These are phyloP conservation scores for Geotrichum macrosporum DNA, from an alignment of 1,139 yeast species.

Conservation along the genomic window DNA sequence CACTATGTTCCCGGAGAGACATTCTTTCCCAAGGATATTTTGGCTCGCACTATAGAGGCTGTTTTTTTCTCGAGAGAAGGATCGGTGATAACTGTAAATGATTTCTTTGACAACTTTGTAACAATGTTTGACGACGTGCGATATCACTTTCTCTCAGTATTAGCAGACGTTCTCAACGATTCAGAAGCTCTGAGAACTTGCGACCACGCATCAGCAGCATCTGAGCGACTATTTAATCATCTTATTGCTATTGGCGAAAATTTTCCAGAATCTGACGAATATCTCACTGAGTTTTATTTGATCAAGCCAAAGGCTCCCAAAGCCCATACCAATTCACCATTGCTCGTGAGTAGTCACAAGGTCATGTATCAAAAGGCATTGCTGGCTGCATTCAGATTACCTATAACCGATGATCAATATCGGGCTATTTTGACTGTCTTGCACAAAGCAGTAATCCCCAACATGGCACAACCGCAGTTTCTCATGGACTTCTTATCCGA, in stretches of 20 bases:
- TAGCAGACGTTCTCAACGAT: constrained; percentile 20
- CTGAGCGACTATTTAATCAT: constrained; percentile 20
- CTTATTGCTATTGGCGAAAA: constrained; percentile 21
- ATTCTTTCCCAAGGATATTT: constrained; percentile 61
- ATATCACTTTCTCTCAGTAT: constrained; percentile 27
- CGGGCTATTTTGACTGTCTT: constrained; percentile 63
- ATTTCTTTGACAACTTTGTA: constrained; percentile 56
- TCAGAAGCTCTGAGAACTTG: constrained; percentile 9
- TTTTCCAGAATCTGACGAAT: constrained; percentile 32
- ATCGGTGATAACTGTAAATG: constrained; percentile 49
- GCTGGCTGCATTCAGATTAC: constrained; percentile 52
- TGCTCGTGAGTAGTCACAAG: constrained; percentile 55
- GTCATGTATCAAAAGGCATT: constrained; percentile 67
- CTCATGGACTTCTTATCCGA: constrained; percentile 93
- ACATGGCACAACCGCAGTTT: constrained; percentile 70
- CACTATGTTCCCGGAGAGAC: constrained; percentile 50
- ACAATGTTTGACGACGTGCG: constrained; percentile 40
- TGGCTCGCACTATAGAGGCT: constrained; percentile 52
- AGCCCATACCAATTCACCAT: constrained; percentile 49
- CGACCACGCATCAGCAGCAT: constrained; percentile 19
- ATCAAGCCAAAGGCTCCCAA: constrained; percentile 42
- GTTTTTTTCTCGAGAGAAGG: constrained; percentile 41
- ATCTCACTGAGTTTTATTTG: constrained; percentile 34
- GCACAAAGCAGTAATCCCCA: constrained; percentile 82
- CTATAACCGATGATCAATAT: constrained; percentile 52